These are phyloP conservation scores for Neurospora sp. DNA, from an alignment of 495 filamentous ascomycete genomes.

Conservation along the genomic window DNA sequence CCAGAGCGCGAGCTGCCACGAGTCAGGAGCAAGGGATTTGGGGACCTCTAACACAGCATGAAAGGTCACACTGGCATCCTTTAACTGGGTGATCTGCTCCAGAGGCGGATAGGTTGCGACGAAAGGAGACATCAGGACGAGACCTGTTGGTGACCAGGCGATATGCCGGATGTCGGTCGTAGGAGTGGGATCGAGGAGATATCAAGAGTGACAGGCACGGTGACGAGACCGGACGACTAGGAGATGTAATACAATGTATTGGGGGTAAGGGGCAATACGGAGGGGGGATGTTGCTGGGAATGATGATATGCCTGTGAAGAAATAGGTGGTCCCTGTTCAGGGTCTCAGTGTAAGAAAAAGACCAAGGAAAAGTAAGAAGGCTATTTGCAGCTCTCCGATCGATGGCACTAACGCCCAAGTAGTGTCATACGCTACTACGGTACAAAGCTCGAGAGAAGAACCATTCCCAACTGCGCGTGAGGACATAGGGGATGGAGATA, in stretches of 20 bases:
- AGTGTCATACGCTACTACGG: neutral
- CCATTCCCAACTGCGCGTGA: neutral
- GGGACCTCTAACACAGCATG: conserved; percentile 64
- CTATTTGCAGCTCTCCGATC: neutral
- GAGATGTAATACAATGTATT: neutral
- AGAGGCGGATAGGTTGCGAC: conserved; percentile 52
- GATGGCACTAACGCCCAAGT: neutral
- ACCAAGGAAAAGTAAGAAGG: neutral
- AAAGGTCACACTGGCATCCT: conserved; percentile 43
- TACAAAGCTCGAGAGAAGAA: neutral
- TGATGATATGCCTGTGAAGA: neutral
- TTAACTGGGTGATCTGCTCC: conserved; percentile 54
- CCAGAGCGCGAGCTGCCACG: conserved; percentile 72
- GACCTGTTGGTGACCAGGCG: neutral
- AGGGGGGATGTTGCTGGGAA: neutral
- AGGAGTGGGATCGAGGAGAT: neutral
- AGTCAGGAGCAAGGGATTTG: conserved; percentile 39
- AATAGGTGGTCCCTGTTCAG: neutral
- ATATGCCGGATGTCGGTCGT: neutral
- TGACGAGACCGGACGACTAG: neutral
- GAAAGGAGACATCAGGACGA: conserved; percentile 13
- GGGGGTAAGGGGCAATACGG: neutral
- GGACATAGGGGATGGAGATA: neutral
- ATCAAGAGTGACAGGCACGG: neutral
- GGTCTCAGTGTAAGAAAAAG: neutral